Evolutionary conservation across 805 yeast species (phyloP).

Genomic region (Saccharomycopsis synnaedendra): DNA sequence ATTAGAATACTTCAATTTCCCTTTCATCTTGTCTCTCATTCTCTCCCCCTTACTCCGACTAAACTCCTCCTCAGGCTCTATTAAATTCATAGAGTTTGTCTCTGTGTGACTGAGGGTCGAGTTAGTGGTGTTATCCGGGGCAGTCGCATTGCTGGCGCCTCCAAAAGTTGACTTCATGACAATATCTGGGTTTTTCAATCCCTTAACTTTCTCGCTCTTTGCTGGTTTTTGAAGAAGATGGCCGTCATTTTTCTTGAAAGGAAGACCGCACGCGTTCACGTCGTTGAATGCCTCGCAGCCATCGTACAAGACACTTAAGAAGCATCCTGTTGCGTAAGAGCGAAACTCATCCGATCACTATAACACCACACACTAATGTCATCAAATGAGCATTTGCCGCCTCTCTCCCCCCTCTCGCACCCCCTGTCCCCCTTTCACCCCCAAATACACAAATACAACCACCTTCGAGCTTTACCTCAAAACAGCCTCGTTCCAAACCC

Average conservation of each 20-base stretch:
- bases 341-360: too few species aligned
- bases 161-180: slow-evolving; percentile 6
- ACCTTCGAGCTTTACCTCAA: too few species aligned
- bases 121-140: neutral
- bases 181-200: neutral
- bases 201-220: too few species aligned
- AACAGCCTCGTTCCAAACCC: too few species aligned
- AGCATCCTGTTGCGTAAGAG: slow-evolving; percentile 26
- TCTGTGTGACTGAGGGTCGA: neutral
- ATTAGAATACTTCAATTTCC: neutral
- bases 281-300: slow-evolving; percentile 37
- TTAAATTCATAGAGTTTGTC: neutral
- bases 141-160: neutral
- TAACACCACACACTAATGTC: too few species aligned
- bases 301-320: slow-evolving; percentile 31
- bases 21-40: neutral
- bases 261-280: slow-evolving; percentile 39
- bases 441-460: too few species aligned
- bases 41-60: too few species aligned
- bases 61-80: neutral
- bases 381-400: too few species aligned
- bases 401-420: too few species aligned
- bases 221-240: too few species aligned
- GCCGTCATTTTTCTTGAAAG: slow-evolving; percentile 33
- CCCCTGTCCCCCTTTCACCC: too few species aligned